phyloP scores from a whole-genome alignment of 2,329 filamentous ascomycete species.

The Aspergillus sp. region DNA sequence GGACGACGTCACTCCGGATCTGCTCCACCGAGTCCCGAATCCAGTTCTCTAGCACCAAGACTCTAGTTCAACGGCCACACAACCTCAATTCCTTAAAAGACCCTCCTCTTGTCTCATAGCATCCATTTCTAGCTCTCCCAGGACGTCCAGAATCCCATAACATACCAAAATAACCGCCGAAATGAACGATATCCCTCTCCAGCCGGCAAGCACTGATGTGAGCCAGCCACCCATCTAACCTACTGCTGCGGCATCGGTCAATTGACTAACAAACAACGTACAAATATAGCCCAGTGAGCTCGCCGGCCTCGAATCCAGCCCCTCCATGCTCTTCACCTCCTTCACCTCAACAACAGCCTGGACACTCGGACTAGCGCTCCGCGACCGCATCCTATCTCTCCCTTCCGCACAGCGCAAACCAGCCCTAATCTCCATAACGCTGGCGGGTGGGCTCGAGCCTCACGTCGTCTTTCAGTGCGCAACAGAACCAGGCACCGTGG shows the following conservation, averaged over 20 bases:
- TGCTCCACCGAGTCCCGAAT: not conserved
- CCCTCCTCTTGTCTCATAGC: not conserved
- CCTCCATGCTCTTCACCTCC: constrained; percentile 30
- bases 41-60: not conserved
- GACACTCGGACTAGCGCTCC: constrained; percentile 39
- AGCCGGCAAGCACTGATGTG: constrained; percentile 33
- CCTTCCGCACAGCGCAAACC: constrained; percentile 34
- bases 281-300: constrained; percentile 26
- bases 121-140: not conserved
- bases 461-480: constrained; percentile 70
- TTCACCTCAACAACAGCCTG: constrained; percentile 43
- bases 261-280: not conserved
- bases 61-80: not conserved
- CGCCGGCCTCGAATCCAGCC: constrained; percentile 30
- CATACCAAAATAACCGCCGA: constrained; percentile 3
- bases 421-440: constrained; percentile 42
- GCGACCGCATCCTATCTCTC: constrained; percentile 38
- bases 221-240: not conserved
- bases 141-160: not conserved
- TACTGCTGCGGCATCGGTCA: not conserved
- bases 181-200: constrained; percentile 29
- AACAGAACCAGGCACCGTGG: constrained; percentile 64
- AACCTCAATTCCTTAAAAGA: not conserved
- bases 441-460: constrained; percentile 30
- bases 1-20: not conserved